A percentile compares a stretch with the other conserved stretches of the same genome.
phyloP scores from a whole-genome alignment of 495 filamentous ascomycete species.

The Neurospora sp. region DNA sequence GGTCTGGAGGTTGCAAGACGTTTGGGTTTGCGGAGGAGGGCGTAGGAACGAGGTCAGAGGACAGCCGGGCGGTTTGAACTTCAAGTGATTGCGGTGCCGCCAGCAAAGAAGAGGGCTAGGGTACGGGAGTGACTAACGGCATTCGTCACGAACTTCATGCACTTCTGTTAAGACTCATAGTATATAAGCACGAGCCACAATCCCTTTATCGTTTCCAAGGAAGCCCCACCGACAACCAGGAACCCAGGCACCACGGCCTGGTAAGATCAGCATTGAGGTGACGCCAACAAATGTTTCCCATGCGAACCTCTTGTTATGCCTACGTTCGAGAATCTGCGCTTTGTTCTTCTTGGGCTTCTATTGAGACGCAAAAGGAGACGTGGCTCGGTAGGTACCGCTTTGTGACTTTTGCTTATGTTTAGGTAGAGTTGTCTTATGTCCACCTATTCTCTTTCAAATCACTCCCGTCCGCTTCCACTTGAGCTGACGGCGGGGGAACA shows the following conservation, averaged over 20 bases:
- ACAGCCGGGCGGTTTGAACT: conserved; percentile 5
- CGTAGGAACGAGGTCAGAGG: conserved; percentile 17
- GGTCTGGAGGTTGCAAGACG: conserved; percentile 14
- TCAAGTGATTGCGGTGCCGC: conserved; percentile 4
- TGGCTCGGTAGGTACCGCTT: neutral
- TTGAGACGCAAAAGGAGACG: neutral
- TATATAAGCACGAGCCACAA: neutral
- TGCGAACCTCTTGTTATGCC: neutral
- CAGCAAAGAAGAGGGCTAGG: neutral
- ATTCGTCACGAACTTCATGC: neutral
- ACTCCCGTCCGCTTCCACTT: neutral
- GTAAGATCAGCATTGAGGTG: neutral
- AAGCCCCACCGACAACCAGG: neutral
- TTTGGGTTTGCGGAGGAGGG: conserved; percentile 19
- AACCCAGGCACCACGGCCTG: neutral
- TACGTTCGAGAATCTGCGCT: neutral
- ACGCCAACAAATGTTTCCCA: neutral
- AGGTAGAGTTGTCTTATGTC: neutral
- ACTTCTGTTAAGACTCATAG: neutral
- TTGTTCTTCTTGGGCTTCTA: neutral
- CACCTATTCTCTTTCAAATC: neutral
- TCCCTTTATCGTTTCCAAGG: neutral
- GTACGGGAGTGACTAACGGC: neutral
- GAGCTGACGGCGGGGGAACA: neutral
- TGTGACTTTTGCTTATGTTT: neutral